Base-by-base conservation (phyloP, 169 alveolate genomes). In the Eimeria falciformis region DNA sequence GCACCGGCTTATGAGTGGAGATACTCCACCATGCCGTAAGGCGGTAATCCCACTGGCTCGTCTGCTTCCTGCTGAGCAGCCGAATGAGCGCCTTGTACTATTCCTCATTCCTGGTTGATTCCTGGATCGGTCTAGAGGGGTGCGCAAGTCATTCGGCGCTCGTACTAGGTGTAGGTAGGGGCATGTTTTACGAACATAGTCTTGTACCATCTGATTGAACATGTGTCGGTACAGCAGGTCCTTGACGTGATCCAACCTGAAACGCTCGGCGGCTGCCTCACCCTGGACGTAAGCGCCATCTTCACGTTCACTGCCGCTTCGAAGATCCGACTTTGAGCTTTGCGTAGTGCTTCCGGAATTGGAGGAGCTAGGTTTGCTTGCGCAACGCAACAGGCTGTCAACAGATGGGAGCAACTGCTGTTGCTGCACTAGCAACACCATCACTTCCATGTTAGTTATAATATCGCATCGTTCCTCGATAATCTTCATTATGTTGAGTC, bases 141-240 rank as follows among this genome's bases (percentile, higher is more conserved):
- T 3, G 53, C 73, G 88, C 1, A 58, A 5, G 23, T 79, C 88
- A 25, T 47, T 11, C 29, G 88, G 88, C n/a, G 50, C 88, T 46
- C 88, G 88, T 37, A 50, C 88, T 29, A 79, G 88, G 88, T 79
- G 88, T 17, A 79, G 73, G 23, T 79, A 79, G 33, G 88, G 88
- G 29, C 88, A 79, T 3, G 88, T 79, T 14, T 79, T 79, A 33
- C 88, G 88, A 53, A 79, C 53, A 62, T 79, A 79, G 17, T 79
- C 88, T 71, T 79, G 88, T 43, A 79, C 88, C 88, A 79, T 47
- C 33, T 79, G 88, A 58, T 79, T 79, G 73, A 79, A 79, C 69
- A 50, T 79, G 65, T 79, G 88, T 40, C 53, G 88, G 88, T 79
- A 79, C 3, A 79, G 88, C 7, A 79, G 71, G 14, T 79, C 88